These are phyloP conservation scores for Endotrypanum monterogeii DNA, from an alignment of 208 protist genomes.

Conservation along the genomic window DNA sequence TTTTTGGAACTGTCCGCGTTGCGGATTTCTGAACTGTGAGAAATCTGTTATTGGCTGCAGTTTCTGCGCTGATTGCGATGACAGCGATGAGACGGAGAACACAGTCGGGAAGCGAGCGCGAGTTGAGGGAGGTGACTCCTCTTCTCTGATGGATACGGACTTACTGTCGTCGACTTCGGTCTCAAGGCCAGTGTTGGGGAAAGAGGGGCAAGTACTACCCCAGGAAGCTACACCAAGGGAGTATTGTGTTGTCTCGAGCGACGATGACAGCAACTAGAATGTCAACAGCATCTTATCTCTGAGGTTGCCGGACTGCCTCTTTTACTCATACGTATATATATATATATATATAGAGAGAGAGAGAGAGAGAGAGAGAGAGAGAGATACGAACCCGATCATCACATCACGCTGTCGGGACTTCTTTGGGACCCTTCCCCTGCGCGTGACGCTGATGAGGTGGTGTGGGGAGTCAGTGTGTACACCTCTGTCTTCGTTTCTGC, in stretches of 20 bases:
- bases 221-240: background rate
- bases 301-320: background rate
- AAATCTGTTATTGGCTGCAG: constrained; percentile 6
- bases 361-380: too few species aligned
- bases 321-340: too few species aligned
- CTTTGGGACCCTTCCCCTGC: background rate
- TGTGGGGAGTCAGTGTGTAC: too few species aligned
- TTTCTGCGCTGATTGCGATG: constrained; percentile 31
- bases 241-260: constrained; percentile 17
- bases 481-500: background rate
- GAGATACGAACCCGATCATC: too few species aligned
- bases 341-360: too few species aligned
- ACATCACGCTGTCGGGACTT: too few species aligned
- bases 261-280: constrained; percentile 8
- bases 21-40: constrained; percentile 31
- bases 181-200: background rate
- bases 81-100: background rate
- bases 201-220: background rate
- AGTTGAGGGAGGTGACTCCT: background rate
- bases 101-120: background rate
- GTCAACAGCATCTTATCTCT: background rate
- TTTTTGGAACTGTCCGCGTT: constrained; percentile 34
- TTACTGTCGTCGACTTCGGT: background rate
- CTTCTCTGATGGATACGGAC: background rate
- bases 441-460: background rate